Conservation (phyloP, 257 asterid genomes). For the Forsythia viridissima region DNA sequence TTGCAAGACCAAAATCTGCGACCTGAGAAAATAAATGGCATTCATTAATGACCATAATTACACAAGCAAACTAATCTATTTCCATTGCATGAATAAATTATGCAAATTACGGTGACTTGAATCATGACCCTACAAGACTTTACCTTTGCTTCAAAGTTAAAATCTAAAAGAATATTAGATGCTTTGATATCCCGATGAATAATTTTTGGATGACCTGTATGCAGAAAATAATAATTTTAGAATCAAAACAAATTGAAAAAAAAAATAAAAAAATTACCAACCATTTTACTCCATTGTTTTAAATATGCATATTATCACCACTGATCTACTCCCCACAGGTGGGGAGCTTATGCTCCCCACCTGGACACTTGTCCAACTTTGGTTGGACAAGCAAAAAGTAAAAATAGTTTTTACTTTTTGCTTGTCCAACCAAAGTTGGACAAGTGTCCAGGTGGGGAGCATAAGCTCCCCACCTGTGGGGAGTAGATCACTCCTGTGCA, state of each 20-base stretch:
- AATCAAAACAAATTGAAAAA: not conserved
- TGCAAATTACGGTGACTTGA: not conserved
- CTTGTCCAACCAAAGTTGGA: too few species aligned
- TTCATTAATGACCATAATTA: slow-evolving; percentile 17
- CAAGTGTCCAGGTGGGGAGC: too few species aligned
- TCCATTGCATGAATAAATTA: slow-evolving; percentile 1
- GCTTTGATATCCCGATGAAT: slow-evolving; percentile 94
- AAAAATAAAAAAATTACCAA: not conserved
- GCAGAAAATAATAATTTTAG: slow-evolving; percentile 8
- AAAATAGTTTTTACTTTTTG: too few species aligned
- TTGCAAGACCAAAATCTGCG: slow-evolving; percentile 97
- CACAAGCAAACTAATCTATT: slow-evolving; percentile 4
- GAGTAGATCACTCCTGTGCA: too few species aligned
- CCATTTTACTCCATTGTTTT: not conserved
- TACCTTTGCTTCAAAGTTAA: slow-evolving; percentile 88
- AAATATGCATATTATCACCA: not conserved
- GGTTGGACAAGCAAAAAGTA: too few species aligned
- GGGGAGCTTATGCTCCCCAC: too few species aligned
- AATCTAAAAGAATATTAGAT: slow-evolving; percentile 82
- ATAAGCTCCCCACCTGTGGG: too few species aligned
- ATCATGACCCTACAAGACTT: not conserved
- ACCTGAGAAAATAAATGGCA: slow-evolving; percentile 53
- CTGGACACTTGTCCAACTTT: too few species aligned
- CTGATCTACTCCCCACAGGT: too few species aligned
- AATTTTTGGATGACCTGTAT: slow-evolving; percentile 87